Conservation (phyloP, 2,329 filamentous ascomycete species). For the Fusarium coffeatum region DNA sequence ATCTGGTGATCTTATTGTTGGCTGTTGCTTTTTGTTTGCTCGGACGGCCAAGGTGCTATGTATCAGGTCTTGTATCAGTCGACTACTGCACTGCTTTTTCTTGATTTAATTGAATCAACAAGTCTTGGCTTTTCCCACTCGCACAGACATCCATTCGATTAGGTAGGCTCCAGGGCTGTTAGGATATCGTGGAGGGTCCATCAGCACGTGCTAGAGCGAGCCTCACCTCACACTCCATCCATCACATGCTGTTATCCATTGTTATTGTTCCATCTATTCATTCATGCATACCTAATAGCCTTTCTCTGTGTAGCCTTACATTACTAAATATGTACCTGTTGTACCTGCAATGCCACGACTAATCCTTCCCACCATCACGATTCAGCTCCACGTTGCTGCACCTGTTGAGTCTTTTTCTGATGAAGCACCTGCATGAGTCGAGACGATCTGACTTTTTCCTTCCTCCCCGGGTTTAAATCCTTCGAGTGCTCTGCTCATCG, state of each 20-base stretch:
- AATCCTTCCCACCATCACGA: conserved; percentile 5
- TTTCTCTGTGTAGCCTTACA: background rate
- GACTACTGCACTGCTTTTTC: background rate
- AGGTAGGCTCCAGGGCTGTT: background rate
- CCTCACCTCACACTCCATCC: conserved; percentile 2
- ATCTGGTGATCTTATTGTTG: background rate
- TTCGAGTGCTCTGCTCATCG: background rate
- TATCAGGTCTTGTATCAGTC: background rate
- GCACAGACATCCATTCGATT: conserved; percentile 18
- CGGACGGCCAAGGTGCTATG: background rate
- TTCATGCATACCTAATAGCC: background rate
- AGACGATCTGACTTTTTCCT: background rate
- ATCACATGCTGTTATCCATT: background rate
- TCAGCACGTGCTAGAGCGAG: conserved; percentile 21
- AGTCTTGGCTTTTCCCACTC: background rate
- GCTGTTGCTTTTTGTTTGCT: conserved; percentile 18
- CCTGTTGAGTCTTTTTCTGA: conserved; percentile 4
- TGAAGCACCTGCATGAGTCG: conserved; percentile 20
- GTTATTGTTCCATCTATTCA: background rate
- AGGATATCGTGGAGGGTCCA: conserved; percentile 4
- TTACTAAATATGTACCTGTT: background rate
- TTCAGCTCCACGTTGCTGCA: conserved; percentile 6
- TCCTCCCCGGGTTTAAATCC: background rate
- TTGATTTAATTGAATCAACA: background rate
- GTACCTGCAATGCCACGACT: conserved; percentile 5